phyloP scores from a whole-genome alignment of 441 rosid genomes.

The Theobroma grandiflorum region DNA sequence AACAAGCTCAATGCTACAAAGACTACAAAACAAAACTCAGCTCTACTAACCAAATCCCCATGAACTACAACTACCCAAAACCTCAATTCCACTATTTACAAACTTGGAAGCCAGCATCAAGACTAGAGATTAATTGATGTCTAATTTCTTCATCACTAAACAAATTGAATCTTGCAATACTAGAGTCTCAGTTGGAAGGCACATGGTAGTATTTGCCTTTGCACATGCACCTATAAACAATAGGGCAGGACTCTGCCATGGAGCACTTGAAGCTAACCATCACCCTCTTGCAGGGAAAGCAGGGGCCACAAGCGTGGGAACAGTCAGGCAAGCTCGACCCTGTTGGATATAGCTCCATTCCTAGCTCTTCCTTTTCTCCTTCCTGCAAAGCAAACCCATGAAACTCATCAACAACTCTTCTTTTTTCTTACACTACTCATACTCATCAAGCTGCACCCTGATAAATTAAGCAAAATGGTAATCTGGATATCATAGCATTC shows the following conservation, averaged over 20 bases:
- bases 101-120: not conserved
- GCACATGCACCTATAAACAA: constrained; percentile 70
- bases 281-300: constrained; percentile 75
- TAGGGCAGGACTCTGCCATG: constrained; percentile 64
- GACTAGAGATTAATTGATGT: not conserved
- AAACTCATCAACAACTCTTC: not conserved
- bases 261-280: constrained; percentile 75
- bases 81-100: not conserved
- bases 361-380: constrained; percentile 36
- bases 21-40: not conserved
- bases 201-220: constrained; percentile 82
- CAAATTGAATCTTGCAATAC: not conserved
- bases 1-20: constrained; percentile 1
- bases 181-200: constrained; percentile 53
- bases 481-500: not conserved
- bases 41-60: not conserved
- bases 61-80: not conserved
- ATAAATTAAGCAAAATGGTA: not conserved
- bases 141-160: not conserved
- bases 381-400: constrained; percentile 13
- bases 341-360: constrained; percentile 54
- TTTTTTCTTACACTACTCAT: too few relatives aligned
- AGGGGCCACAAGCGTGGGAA: constrained; percentile 68
- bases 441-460: not conserved
- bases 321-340: constrained; percentile 80